Conservation (phyloP, 2,329 filamentous ascomycete species). For the Penicillium rolfsii region DNA sequence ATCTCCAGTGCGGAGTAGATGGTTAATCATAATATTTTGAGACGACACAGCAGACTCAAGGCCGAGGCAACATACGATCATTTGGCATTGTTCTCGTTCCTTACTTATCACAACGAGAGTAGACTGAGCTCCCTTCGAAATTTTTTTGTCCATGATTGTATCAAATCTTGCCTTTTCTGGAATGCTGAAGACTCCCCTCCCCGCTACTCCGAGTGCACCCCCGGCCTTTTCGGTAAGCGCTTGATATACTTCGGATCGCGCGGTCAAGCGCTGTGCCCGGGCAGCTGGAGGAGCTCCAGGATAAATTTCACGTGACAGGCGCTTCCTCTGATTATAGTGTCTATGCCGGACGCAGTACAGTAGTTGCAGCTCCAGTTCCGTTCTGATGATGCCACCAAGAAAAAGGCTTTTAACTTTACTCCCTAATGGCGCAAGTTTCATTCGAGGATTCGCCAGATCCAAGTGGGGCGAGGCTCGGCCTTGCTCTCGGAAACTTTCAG, state of each 20-base stretch:
- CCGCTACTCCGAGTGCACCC: too few relatives aligned
- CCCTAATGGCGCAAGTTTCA: not conserved
- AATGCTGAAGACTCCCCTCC: too few relatives aligned
- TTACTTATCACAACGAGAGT: too few relatives aligned
- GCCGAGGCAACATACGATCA: not conserved
- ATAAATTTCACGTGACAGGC: not conserved
- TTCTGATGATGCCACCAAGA: not conserved
- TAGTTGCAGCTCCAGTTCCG: not conserved
- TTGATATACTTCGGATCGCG: too few relatives aligned
- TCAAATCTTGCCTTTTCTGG: too few relatives aligned
- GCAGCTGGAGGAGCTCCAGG: too few relatives aligned
- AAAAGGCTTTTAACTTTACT: not conserved
- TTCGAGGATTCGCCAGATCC: not conserved
- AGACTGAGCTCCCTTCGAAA: too few relatives aligned
- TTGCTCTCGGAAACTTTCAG: conserved; percentile 23
- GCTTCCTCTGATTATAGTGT: not conserved
- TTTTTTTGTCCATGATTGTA: too few relatives aligned
- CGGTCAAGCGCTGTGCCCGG: not conserved
- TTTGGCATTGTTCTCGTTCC: too few relatives aligned
- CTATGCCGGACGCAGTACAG: too few relatives aligned
- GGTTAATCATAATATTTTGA: not conserved
- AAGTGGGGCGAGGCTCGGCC: conserved; percentile 17
- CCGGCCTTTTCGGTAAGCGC: too few relatives aligned
- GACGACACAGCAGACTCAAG: not conserved
- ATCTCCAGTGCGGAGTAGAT: too few relatives aligned